Conservation (phyloP, 2,329 filamentous ascomycete genomes). For the Calonectria pteridis region DNA sequence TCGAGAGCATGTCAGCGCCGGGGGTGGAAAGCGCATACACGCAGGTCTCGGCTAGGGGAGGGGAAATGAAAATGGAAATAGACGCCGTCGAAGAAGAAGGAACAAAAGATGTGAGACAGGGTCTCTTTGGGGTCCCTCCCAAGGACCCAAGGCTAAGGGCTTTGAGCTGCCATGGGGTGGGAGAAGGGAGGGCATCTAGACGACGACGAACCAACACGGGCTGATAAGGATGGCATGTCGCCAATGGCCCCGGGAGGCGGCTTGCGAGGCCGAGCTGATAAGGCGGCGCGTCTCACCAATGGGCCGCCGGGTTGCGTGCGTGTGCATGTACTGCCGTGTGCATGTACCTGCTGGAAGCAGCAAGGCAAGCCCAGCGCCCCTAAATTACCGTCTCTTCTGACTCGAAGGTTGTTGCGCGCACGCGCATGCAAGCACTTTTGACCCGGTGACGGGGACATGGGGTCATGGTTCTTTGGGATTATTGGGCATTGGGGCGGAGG, state of each 20-base stretch:
- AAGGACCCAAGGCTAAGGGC: not conserved
- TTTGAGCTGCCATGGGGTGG: not conserved
- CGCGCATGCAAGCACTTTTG: conserved; percentile 6
- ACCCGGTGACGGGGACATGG: not conserved
- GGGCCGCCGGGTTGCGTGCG: not conserved
- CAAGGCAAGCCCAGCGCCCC: not conserved
- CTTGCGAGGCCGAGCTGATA: conserved; percentile 23
- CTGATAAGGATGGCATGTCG: conserved; percentile 44
- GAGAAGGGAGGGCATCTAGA: conserved; percentile 14
- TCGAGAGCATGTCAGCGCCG: not conserved
- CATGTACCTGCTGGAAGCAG: not conserved
- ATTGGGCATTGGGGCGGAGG: too few species aligned
- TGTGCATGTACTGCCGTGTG: not conserved
- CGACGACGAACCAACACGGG: conserved; percentile 1
- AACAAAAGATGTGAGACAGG: conserved; percentile 11
- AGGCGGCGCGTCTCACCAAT: conserved; percentile 20
- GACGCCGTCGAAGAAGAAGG: not conserved
- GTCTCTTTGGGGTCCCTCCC: not conserved
- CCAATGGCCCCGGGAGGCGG: conserved; percentile 17
- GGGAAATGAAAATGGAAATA: conserved; percentile 9
- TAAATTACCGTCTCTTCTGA: conserved; percentile 9
- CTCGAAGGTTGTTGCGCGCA: not conserved
- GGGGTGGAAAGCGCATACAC: not conserved
- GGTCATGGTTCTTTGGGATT: not conserved
- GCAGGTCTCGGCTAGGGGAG: not conserved